Evolutionary conservation across 2,329 filamentous ascomycete species (phyloP).

Genomic region (Fusarium anguioides): DNA sequence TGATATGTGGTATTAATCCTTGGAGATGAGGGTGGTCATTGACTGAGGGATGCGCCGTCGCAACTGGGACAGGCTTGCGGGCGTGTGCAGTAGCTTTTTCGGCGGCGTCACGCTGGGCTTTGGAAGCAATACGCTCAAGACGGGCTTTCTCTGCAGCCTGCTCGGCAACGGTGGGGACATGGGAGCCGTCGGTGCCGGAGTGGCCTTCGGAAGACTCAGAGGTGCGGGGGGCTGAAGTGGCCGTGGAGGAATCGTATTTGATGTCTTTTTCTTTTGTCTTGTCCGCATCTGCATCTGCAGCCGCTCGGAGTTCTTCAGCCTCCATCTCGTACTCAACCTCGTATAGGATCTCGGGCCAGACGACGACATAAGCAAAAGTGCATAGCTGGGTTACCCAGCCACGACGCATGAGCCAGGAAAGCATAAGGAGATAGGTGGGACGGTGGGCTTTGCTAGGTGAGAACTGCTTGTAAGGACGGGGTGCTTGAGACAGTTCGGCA

Average conservation of each 20-base stretch:
- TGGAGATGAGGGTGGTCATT: slow-evolving; percentile 69
- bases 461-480: slow-evolving; percentile 83
- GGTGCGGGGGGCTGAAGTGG: slow-evolving; percentile 34
- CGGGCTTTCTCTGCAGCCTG: slow-evolving; percentile 71
- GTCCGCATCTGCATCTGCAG: slow-evolving; percentile 41
- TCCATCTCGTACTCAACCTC: slow-evolving; percentile 80
- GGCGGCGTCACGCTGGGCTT: slow-evolving; percentile 64
- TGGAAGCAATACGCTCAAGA: slow-evolving; percentile 67
- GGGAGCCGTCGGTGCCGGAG: slow-evolving; percentile 35
- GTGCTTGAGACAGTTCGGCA: slow-evolving; percentile 81
- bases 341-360: slow-evolving; percentile 83
- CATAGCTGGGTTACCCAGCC: slow-evolving; percentile 95
- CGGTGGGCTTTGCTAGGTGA: slow-evolving; percentile 91
- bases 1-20: slow-evolving; percentile 71
- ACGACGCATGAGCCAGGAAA: slow-evolving; percentile 92
- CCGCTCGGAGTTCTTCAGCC: slow-evolving; percentile 67
- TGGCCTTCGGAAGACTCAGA: slow-evolving; percentile 45
- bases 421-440: slow-evolving; percentile 86
- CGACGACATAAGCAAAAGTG: slow-evolving; percentile 89
- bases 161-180: slow-evolving; percentile 59
- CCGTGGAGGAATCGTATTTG: slow-evolving; percentile 35
- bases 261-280: slow-evolving; percentile 44
- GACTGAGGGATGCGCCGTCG: slow-evolving; percentile 65
- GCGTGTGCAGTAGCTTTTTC: slow-evolving; percentile 67
- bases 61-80: slow-evolving; percentile 60